Conservation (phyloP, 306 rosid species). For the Glycyrrhiza uralensis region DNA sequence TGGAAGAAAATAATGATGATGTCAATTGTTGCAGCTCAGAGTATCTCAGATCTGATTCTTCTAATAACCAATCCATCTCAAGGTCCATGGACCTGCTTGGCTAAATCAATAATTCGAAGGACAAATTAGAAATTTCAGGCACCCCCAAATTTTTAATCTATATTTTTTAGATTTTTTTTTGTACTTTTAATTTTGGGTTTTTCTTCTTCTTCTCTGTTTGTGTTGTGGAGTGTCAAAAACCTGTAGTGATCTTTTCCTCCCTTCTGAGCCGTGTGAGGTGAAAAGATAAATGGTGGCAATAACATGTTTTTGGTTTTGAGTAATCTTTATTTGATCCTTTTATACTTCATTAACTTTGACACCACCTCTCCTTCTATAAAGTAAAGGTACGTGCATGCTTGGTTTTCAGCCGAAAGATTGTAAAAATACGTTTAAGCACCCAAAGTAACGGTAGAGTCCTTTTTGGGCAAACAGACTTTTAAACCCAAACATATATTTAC, state of each 20-base stretch:
- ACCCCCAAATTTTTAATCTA: slow-evolving; percentile 7
- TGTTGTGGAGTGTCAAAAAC: slow-evolving; percentile 28
- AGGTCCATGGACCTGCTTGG: slow-evolving; percentile 54
- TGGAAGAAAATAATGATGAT: no score
- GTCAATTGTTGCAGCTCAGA: slow-evolving; percentile 44
- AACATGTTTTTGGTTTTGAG: slow-evolving; percentile 38
- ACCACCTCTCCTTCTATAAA: background rate
- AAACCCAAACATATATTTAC: no score
- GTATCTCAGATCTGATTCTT: slow-evolving; percentile 50
- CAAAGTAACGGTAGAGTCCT: no score
- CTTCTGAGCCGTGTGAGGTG: slow-evolving; percentile 38
- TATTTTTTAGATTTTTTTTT: background rate
- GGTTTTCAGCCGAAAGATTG: no score
- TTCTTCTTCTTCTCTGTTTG: slow-evolving; percentile 20
- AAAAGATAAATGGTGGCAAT: slow-evolving; percentile 39
- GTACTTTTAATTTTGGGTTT: background rate
- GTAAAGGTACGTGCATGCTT: no score
- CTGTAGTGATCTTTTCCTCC: slow-evolving; percentile 22
- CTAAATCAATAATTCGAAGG: slow-evolving; percentile 24
- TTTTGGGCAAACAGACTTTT: no score
- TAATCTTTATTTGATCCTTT: slow-evolving; percentile 27
- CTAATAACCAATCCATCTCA: slow-evolving; percentile 50
- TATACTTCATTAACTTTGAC: slow-evolving; percentile 4
- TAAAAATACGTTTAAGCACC: no score
- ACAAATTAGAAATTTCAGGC: no score